Conservation (phyloP, 768 basidiomycete species). For the Tulasnella sp. region DNA sequence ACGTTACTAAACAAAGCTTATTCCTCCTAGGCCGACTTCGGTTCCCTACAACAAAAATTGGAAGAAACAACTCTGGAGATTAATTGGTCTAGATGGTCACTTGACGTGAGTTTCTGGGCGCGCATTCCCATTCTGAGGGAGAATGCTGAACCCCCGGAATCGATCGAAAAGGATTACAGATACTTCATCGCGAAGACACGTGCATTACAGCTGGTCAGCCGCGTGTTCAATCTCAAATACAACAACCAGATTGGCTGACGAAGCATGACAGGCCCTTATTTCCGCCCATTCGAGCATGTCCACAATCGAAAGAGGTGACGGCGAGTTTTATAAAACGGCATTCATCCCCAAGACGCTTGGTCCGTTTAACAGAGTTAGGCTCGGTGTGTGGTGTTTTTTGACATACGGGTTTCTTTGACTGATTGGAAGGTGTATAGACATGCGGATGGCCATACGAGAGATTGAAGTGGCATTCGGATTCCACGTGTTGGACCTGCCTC, state of each 20-base stretch:
- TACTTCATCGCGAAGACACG: constrained; percentile 17
- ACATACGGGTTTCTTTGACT: neutral
- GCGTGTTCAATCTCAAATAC: neutral
- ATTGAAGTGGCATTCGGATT: constrained; percentile 14
- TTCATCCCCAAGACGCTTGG: constrained; percentile 18
- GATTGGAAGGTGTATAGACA: neutral
- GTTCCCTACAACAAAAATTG: constrained; percentile 22
- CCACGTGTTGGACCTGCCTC: constrained; percentile 8
- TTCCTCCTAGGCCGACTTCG: constrained; percentile 21
- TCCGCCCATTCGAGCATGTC: constrained; percentile 19
- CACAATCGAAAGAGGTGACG: constrained; percentile 17
- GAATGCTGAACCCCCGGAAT: neutral
- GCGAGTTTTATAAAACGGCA: constrained; percentile 16
- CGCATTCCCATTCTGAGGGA: neutral
- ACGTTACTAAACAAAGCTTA: neutral
- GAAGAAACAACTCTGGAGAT: constrained; percentile 21
- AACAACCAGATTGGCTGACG: neutral
- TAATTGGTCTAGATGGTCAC: constrained; percentile 22
- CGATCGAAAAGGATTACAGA: constrained; percentile 12
- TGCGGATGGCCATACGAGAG: constrained; percentile 18
- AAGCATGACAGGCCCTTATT: constrained; percentile 16
- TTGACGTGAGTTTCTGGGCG: constrained; percentile 14
- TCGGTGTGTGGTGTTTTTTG: constrained; percentile 6
- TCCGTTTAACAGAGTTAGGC: constrained; percentile 16
- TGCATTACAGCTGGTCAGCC: constrained; percentile 15